Conservation (phyloP, 2,329 filamentous ascomycete genomes). For the Alternaria angustiovoidea region DNA sequence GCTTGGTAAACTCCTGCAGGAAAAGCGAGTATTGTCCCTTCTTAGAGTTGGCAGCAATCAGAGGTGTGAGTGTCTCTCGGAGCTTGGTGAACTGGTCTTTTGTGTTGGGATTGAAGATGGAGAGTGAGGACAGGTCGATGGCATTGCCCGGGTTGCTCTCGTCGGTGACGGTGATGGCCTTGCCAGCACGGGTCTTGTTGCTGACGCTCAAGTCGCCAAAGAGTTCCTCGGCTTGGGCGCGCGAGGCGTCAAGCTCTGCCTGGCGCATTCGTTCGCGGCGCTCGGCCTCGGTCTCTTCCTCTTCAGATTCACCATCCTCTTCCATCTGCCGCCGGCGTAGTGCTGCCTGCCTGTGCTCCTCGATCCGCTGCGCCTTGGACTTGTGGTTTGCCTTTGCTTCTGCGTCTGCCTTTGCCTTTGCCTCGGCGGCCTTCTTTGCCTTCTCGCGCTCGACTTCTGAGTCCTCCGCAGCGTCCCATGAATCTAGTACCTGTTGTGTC, state of each 20-base stretch:
- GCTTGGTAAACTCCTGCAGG: conserved; percentile 88
- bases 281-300: conserved; percentile 77
- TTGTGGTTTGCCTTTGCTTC: conserved; percentile 92
- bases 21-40: conserved; percentile 92
- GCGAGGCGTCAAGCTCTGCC: conserved; percentile 86
- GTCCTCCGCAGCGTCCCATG: conserved; percentile 96
- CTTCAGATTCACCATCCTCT: conserved; percentile 66
- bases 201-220: conserved; percentile 79
- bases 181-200: conserved; percentile 72
- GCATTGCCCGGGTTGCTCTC: conserved; percentile 76
- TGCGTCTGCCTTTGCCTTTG: conserved; percentile 87
- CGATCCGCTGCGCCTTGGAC: conserved; percentile 83
- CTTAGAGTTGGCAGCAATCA: conserved; percentile 77
- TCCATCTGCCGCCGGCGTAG: conserved; percentile 66
- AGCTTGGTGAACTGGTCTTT: conserved; percentile 86
- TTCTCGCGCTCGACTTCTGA: conserved; percentile 97
- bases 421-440: conserved; percentile 83
- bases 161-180: conserved; percentile 73
- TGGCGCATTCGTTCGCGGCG: conserved; percentile 76
- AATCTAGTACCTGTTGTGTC: conserved; percentile 78
- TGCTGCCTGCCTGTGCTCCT: conserved; percentile 72
- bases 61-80: conserved; percentile 78
- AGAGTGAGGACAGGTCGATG: conserved; percentile 80
- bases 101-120: conserved; percentile 87
- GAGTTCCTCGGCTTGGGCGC: conserved; percentile 88